These are phyloP conservation scores for Apiosordaria backusii DNA, from an alignment of 495 filamentous ascomycete genomes.

Conservation along the genomic window DNA sequence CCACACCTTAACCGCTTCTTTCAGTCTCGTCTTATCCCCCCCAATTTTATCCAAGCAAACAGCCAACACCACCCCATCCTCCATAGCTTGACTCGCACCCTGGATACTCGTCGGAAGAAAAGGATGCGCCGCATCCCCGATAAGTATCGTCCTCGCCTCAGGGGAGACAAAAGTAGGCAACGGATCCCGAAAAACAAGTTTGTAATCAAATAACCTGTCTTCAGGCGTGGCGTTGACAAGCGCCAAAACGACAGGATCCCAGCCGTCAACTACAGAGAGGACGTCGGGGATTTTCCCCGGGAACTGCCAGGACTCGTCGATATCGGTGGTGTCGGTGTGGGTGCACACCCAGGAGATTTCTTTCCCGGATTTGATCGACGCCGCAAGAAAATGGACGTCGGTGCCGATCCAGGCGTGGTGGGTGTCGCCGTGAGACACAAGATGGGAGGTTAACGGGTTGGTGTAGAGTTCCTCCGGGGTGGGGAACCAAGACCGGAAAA, in stretches of 20 bases:
- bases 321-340: slow-evolving; percentile 43
- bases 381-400: slow-evolving; percentile 62
- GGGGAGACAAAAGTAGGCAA: slow-evolving; percentile 63
- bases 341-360: slow-evolving; percentile 74
- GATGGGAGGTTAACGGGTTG: slow-evolving; percentile 56
- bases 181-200: slow-evolving; percentile 67
- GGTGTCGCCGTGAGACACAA: slow-evolving; percentile 60
- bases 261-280: slow-evolving; percentile 54
- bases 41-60: slow-evolving; percentile 50
- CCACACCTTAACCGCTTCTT: slow-evolving; percentile 44
- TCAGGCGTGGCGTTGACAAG: slow-evolving; percentile 58
- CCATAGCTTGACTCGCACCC: slow-evolving; percentile 67
- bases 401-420: slow-evolving; percentile 58
- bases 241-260: slow-evolving; percentile 59
- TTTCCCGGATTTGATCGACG: slow-evolving; percentile 56
- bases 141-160: slow-evolving; percentile 55
- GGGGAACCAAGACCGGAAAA: slow-evolving; percentile 60
- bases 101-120: slow-evolving; percentile 69
- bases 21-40: slow-evolving; percentile 35
- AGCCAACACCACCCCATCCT: slow-evolving; percentile 66
- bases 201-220: slow-evolving; percentile 62
- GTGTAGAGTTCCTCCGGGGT: slow-evolving; percentile 52
- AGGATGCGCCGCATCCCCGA: slow-evolving; percentile 71
- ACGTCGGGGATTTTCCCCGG: slow-evolving; percentile 59
- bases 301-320: slow-evolving; percentile 62